phyloP scores from a whole-genome alignment of 2,329 filamentous ascomycete genomes.

The Botryotinia globosa region DNA sequence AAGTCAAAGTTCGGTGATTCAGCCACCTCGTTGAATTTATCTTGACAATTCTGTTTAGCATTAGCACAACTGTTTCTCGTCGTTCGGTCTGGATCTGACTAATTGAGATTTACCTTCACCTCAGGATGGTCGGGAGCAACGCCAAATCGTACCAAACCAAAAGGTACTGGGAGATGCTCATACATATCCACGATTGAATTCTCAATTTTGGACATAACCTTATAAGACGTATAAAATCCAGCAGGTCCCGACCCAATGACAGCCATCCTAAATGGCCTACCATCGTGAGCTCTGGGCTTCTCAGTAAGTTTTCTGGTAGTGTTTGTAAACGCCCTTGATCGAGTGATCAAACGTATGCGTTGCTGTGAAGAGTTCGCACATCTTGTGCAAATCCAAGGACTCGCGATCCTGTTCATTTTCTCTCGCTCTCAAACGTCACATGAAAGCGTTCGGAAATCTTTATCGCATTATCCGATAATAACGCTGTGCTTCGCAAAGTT shows the following conservation, averaged over 20 bases:
- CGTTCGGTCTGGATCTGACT: conserved; percentile 10
- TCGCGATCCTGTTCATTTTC: conserved; percentile 30
- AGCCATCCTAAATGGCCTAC: conserved; percentile 69
- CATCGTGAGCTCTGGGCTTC: conserved; percentile 32
- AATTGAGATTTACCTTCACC: conserved; percentile 67
- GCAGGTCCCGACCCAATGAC: conserved; percentile 92
- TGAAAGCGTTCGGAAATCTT: conserved; percentile 23
- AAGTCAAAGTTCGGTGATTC: conserved; percentile 81
- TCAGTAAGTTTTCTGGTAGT: conserved; percentile 29
- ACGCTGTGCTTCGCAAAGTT: conserved; percentile 18
- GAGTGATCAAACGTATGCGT: neutral
- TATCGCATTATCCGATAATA: conserved; percentile 25
- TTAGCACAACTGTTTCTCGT: conserved; percentile 22
- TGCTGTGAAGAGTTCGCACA: conserved; percentile 27
- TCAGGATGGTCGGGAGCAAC: conserved; percentile 98
- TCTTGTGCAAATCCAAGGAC: conserved; percentile 33
- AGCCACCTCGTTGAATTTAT: conserved; percentile 88
- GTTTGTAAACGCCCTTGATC: neutral
- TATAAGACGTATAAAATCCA: conserved; percentile 90
- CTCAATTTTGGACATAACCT: conserved; percentile 73
- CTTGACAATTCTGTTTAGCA: conserved; percentile 75
- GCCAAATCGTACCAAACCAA: conserved; percentile 86
- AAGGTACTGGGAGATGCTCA: conserved; percentile 87
- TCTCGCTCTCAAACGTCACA: conserved; percentile 23
- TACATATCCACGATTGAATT: conserved; percentile 88